phyloP scores from a whole-genome alignment of 2,329 filamentous ascomycete species.

The Cladosporium sp. region DNA sequence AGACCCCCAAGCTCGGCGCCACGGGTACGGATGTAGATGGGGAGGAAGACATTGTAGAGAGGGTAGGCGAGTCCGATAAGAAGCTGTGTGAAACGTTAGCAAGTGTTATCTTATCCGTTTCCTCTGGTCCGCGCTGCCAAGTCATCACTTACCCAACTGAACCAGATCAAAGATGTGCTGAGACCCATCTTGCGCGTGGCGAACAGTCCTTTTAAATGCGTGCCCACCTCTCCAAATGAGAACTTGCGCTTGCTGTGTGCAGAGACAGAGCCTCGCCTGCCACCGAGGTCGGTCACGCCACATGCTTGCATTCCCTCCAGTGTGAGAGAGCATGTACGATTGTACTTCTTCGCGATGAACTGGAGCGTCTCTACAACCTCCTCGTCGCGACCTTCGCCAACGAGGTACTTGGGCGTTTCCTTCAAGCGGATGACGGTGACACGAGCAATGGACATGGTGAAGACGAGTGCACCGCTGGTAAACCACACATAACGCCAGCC shows the following conservation, averaged over 20 bases:
- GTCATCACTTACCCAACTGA: slow-evolving; percentile 57
- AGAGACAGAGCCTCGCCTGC: slow-evolving; percentile 28
- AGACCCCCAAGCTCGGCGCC: slow-evolving; percentile 59
- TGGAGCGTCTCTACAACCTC: slow-evolving; percentile 54
- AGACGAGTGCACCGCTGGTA: slow-evolving; percentile 55
- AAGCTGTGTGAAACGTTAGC: background rate
- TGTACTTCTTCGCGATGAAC: slow-evolving; percentile 55
- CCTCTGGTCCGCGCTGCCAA: background rate
- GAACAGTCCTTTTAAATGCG: slow-evolving; percentile 68
- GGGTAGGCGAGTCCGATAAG: slow-evolving; percentile 67
- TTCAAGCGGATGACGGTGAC: slow-evolving; percentile 56
- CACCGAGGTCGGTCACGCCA: slow-evolving; percentile 35
- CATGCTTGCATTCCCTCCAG: slow-evolving; percentile 53
- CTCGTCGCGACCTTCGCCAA: slow-evolving; percentile 56
- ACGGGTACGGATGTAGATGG: slow-evolving; percentile 62
- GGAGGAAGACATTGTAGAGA: slow-evolving; percentile 73
- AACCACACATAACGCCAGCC: slow-evolving; percentile 63
- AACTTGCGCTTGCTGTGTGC: slow-evolving; percentile 39
- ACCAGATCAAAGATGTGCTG: slow-evolving; percentile 66
- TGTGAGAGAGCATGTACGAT: slow-evolving; percentile 55
- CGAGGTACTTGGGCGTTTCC: slow-evolving; percentile 60
- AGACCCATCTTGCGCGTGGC: slow-evolving; percentile 60
- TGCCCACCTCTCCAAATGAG: slow-evolving; percentile 43
- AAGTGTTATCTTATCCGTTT: background rate
- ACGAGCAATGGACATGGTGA: slow-evolving; percentile 56